Percentiles rank a stretch among this genome's conserved stretches.
phyloP scores from a whole-genome alignment of 2,329 filamentous ascomycete genomes.

The Tetracladium maxilliforme region DNA sequence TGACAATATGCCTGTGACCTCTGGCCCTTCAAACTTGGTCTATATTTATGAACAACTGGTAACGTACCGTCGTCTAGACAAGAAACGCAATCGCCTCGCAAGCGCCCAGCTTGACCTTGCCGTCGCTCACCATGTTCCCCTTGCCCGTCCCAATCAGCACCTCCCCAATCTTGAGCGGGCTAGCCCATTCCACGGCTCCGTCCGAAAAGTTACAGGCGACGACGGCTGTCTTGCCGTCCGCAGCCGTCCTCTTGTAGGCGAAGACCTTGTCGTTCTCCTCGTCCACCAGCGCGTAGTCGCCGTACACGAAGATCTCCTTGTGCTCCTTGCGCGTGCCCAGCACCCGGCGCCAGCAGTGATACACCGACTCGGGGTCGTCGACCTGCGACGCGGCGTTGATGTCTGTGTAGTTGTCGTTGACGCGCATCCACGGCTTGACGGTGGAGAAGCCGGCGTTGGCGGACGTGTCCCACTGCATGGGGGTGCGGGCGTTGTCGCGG shows the following conservation, averaged over 20 bases:
- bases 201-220: slow-evolving; percentile 13
- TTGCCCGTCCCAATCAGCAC: too few relatives aligned
- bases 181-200: slow-evolving; percentile 2
- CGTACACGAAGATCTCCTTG: slow-evolving; percentile 52
- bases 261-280: slow-evolving; percentile 39
- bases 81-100: too few relatives aligned
- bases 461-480: slow-evolving; percentile 54
- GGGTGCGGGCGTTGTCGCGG: slow-evolving; percentile 55
- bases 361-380: slow-evolving; percentile 31
- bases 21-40: too few relatives aligned
- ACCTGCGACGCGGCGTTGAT: slow-evolving; percentile 47
- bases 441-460: slow-evolving; percentile 51
- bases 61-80: too few relatives aligned
- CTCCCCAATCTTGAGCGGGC: too few relatives aligned
- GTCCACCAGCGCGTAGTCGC: slow-evolving; percentile 39
- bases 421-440: slow-evolving; percentile 52
- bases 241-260: slow-evolving; percentile 30
- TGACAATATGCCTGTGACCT: too few relatives aligned
- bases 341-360: slow-evolving; percentile 45
- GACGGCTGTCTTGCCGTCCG: slow-evolving; percentile 11
- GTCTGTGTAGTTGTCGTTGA: slow-evolving; percentile 44
- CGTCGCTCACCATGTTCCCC: too few relatives aligned
- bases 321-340: slow-evolving; percentile 44
- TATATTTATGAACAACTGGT: too few relatives aligned
- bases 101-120: too few relatives aligned